A percentile compares a stretch with the other conserved stretches of the same genome.
Evolutionary conservation across 176 grass and related monocot species (phyloP).

Genomic region (Eremochloa ophiuroides): DNA sequence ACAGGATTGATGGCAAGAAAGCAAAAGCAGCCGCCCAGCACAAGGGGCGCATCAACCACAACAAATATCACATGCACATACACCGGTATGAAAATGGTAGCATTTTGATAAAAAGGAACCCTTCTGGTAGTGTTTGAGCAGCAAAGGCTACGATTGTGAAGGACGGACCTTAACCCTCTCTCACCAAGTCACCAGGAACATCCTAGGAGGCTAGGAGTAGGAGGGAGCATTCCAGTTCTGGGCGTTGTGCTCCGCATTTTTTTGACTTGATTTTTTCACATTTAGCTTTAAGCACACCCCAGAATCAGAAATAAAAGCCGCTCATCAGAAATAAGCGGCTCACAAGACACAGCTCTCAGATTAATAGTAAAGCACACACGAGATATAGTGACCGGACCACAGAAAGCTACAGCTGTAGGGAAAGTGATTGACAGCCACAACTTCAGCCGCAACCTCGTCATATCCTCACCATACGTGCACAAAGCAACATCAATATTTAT

Average conservation of each 20-base stretch:
- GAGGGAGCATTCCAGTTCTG: too few species aligned
- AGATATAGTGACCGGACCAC: background rate
- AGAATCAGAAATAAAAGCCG: too few species aligned
- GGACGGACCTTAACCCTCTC: too few species aligned
- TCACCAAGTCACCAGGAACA: background rate
- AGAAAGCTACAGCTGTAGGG: background rate
- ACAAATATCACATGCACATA: background rate
- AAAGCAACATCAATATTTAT: background rate
- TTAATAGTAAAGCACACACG: background rate
- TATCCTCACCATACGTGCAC: constrained; percentile 1
- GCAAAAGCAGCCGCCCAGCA: background rate
- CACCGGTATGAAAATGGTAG: too few species aligned
- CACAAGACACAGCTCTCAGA: background rate
- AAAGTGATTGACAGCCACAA: too few species aligned
- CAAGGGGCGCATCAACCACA: background rate
- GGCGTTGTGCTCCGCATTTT: too few species aligned
- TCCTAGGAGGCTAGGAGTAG: too few species aligned
- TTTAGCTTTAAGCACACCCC: too few species aligned
- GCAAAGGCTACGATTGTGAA: background rate
- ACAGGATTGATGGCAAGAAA: background rate
- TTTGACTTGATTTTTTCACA: too few species aligned
- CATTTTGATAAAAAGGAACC: background rate
- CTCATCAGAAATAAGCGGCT: background rate
- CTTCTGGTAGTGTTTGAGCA: background rate
- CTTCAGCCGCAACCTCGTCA: too few species aligned